These are phyloP conservation scores for Musa troglodytarum DNA, from an alignment of 176 grass and related monocot genomes.

Conservation along the genomic window DNA sequence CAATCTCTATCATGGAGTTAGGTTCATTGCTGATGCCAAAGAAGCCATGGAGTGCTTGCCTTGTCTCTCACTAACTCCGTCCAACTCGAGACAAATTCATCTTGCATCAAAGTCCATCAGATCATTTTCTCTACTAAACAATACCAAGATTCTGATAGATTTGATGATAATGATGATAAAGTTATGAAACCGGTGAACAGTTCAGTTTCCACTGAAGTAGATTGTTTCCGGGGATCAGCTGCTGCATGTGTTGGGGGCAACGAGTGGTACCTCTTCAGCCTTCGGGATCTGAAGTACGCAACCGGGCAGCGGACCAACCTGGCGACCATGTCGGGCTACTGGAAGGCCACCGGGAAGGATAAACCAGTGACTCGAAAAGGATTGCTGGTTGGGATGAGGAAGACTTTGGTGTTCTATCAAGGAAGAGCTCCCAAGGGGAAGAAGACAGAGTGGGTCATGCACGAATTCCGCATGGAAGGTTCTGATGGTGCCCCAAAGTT, in stretches of 20 bases:
- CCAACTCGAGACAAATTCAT: not conserved
- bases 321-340: slow-evolving; percentile 58
- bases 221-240: slow-evolving; percentile 12
- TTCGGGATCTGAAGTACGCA: slow-evolving; percentile 67
- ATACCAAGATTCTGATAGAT: not conserved
- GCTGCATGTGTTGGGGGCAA: slow-evolving; percentile 29
- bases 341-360: slow-evolving; percentile 93
- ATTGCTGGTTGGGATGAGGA: slow-evolving; percentile 54
- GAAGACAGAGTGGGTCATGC: slow-evolving; percentile 96
- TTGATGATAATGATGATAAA: not conserved
- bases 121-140: not conserved
- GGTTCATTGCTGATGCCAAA: not conserved
- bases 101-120: not conserved
- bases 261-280: slow-evolving; percentile 88
- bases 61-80: not conserved
- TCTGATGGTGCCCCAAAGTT: slow-evolving; percentile 8
- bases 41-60: not conserved
- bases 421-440: slow-evolving; percentile 81
- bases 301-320: slow-evolving; percentile 85
- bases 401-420: slow-evolving; percentile 87
- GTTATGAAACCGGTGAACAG: not conserved
- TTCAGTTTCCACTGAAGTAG: not conserved
- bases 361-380: slow-evolving; percentile 32
- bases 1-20: not conserved
- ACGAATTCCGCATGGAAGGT: slow-evolving; percentile 67